Percentiles rank a stretch among this genome's conserved stretches.
Conservation (phyloP, 2,329 filamentous ascomycete genomes). For the Helminthosporium solani region DNA sequence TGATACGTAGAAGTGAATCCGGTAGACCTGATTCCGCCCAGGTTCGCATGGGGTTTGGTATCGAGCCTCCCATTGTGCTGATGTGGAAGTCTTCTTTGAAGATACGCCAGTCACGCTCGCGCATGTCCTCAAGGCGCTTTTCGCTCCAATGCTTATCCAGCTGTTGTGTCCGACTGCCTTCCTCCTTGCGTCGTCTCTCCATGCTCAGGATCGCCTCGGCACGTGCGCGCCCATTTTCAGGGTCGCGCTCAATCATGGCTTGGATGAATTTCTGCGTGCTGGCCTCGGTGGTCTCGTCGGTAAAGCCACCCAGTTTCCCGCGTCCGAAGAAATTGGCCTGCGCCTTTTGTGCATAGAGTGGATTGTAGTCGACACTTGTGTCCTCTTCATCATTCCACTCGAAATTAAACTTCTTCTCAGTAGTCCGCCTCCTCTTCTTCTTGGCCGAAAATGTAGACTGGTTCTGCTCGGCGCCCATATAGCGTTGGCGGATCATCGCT, state of each 20-base stretch:
- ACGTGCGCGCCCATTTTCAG: constrained; percentile 71
- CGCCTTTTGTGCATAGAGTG: constrained; percentile 69
- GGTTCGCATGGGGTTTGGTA: constrained; percentile 94
- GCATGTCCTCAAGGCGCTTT: constrained; percentile 90
- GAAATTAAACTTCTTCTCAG: constrained; percentile 98
- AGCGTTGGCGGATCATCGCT: constrained; percentile 73
- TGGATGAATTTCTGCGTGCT: constrained; percentile 60
- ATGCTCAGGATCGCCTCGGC: constrained; percentile 82
- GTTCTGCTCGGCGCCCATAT: constrained; percentile 89
- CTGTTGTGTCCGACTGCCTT: constrained; percentile 68
- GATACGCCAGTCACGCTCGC: constrained; percentile 96
- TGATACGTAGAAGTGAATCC: constrained; percentile 72
- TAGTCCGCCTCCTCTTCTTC: constrained; percentile 91
- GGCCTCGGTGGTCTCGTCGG: constrained; percentile 56
- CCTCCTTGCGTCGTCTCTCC: constrained; percentile 74
- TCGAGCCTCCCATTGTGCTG: constrained; percentile 80
- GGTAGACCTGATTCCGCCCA: constrained; percentile 88
- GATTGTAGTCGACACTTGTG: constrained; percentile 80
- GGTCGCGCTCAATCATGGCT: constrained; percentile 72
- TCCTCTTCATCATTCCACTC: constrained; percentile 97
- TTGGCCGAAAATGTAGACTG: constrained; percentile 87
- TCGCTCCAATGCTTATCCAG: constrained; percentile 95
- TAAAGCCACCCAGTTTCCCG: constrained; percentile 67
- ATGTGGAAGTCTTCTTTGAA: constrained; percentile 99
- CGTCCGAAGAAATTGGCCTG: constrained; percentile 70